Conservation (phyloP, 2,329 filamentous ascomycete genomes). For the Paraphaeosphaeria sporulosa region DNA sequence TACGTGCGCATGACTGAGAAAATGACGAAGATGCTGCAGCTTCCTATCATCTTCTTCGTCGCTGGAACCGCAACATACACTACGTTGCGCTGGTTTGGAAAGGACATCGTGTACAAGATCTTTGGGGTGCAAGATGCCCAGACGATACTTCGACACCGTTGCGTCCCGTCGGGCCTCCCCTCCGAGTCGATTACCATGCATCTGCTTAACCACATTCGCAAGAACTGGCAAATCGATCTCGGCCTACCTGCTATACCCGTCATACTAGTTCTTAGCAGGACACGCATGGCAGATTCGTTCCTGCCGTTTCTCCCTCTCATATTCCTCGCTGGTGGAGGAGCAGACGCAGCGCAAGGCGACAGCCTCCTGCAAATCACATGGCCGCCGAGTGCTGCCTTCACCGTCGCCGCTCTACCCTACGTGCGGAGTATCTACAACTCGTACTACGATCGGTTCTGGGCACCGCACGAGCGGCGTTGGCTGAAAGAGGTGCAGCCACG, state of each 20-base stretch:
- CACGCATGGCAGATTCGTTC: conserved; percentile 68
- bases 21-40: conserved; percentile 64
- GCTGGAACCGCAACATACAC: conserved; percentile 56
- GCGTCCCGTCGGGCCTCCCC: conserved; percentile 42
- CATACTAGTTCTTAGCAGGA: conserved; percentile 71
- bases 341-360: conserved; percentile 46
- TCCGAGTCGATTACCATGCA: conserved; percentile 40
- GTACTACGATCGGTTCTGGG: conserved; percentile 67
- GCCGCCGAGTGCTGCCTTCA: conserved; percentile 72
- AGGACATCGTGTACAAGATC: conserved; percentile 69
- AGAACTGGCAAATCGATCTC: conserved; percentile 62
- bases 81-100: conserved; percentile 63
- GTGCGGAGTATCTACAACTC: conserved; percentile 69
- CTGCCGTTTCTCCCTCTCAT: conserved; percentile 69
- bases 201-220: conserved; percentile 37
- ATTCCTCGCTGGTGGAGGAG: conserved; percentile 63
- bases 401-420: conserved; percentile 72
- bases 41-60: conserved; percentile 69
- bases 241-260: conserved; percentile 73
- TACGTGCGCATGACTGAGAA: conserved; percentile 67
- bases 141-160: conserved; percentile 58
- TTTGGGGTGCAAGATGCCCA: conserved; percentile 70
- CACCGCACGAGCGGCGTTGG: conserved; percentile 66
- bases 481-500: conserved; percentile 68
- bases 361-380: conserved; percentile 62